These are phyloP conservation scores for Crithidia bombi DNA, from an alignment of 208 protist genomes.

Conservation along the genomic window DNA sequence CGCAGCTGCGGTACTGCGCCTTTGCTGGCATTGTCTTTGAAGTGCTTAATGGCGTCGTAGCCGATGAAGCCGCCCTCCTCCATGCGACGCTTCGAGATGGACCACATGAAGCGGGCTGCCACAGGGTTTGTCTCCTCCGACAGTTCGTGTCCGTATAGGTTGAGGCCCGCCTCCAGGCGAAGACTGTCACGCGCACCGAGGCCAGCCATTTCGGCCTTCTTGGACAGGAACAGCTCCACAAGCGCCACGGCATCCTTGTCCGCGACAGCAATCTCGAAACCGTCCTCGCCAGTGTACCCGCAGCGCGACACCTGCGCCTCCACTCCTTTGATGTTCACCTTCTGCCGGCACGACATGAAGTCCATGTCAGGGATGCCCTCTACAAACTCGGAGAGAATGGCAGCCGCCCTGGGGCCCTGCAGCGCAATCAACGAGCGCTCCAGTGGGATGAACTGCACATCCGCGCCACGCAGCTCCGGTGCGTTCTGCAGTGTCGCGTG, in stretches of 20 bases:
- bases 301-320: constrained; percentile 81
- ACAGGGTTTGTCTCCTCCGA: constrained; percentile 93
- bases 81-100: constrained; percentile 94
- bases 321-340: constrained; percentile 56
- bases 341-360: constrained; percentile 87
- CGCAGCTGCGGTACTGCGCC: constrained; percentile 72
- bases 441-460: constrained; percentile 85
- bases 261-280: constrained; percentile 96
- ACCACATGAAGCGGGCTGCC: constrained; percentile 95
- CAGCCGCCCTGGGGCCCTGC: constrained; percentile 90
- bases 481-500: constrained; percentile 28
- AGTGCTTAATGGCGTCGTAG: constrained; percentile 76
- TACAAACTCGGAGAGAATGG: constrained; percentile 53
- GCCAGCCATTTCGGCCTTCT: constrained; percentile 75
- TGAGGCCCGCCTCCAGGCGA: constrained; percentile 97
- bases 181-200: constrained; percentile 96
- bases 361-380: constrained; percentile 39
- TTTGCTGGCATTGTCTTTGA: constrained; percentile 42
- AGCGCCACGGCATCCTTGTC: constrained; percentile 51
- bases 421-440: constrained; percentile 90
- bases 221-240: constrained; percentile 61
- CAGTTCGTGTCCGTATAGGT: constrained; percentile 98
- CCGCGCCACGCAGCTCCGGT: constrained; percentile 65
- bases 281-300: constrained; percentile 99
- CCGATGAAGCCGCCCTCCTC: constrained; percentile 95